These are phyloP conservation scores for Xylariaceae sp. DNA, from an alignment of 2,329 filamentous ascomycete genomes.

Conservation along the genomic window DNA sequence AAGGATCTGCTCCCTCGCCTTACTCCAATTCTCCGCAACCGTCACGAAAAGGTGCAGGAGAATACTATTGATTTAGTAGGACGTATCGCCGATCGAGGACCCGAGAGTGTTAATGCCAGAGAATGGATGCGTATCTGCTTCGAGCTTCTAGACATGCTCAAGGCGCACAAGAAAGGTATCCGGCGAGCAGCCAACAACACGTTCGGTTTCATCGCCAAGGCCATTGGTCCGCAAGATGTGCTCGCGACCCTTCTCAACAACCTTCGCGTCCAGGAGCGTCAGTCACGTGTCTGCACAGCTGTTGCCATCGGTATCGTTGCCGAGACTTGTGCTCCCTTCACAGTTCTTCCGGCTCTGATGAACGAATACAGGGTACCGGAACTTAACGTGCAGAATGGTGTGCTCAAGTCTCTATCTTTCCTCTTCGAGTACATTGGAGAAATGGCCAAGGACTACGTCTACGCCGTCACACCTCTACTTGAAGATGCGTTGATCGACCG, in stretches of 20 bases:
- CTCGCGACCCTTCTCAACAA: constrained; percentile 95
- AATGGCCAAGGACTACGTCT: constrained; percentile 99
- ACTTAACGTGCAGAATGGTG: constrained; percentile 97
- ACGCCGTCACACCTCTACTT: constrained; percentile 89
- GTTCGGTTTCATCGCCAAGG: constrained; percentile 98
- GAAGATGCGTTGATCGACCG: constrained; percentile 97
- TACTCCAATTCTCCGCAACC: constrained; percentile 95
- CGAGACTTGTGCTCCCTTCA: constrained; percentile 97
- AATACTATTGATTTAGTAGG: constrained; percentile 98
- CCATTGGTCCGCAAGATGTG: constrained; percentile 96
- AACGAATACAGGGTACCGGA: constrained; percentile 98
- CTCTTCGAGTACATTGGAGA: constrained; percentile 99
- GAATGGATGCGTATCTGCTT: constrained; percentile 99
- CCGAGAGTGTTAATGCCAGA: constrained; percentile 90
- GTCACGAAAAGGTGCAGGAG: constrained; percentile 98
- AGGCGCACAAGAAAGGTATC: constrained; percentile 99
- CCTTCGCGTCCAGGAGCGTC: constrained; percentile 90
- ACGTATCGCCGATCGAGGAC: constrained; percentile 93
- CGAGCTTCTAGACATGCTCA: constrained; percentile 97
- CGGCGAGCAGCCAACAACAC: constrained; percentile 98
- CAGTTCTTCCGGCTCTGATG: constrained; percentile 96
- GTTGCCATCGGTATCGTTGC: constrained; percentile 98
- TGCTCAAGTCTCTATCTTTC: constrained; percentile 94
- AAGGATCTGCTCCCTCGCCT: constrained; percentile 90
- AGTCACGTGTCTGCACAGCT: constrained; percentile 96